Evolutionary conservation across 805 yeast species (phyloP).

Genomic region (Wickerhamomyces mucosus): DNA sequence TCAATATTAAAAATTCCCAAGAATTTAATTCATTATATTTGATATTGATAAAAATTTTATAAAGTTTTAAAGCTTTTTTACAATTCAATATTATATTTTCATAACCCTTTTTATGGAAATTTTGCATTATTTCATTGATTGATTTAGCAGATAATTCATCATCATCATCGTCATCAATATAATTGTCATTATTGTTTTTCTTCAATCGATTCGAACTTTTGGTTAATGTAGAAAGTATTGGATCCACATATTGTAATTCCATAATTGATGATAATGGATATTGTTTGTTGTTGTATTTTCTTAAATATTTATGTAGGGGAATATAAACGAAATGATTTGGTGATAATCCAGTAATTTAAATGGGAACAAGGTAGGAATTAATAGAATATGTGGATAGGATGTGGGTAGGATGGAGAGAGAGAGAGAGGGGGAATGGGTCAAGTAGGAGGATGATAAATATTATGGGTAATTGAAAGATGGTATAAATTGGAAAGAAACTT

Average conservation of each 20-base stretch:
- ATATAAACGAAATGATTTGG: not conserved
- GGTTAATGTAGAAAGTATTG: slow-evolving; percentile 8
- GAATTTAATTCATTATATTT: slow-evolving; percentile 19
- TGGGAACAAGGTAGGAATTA: not conserved
- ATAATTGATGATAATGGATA: not conserved
- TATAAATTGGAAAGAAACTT: too few species aligned
- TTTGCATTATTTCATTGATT: slow-evolving; percentile 6
- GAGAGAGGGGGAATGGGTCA: not conserved
- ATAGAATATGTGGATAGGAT: not conserved
- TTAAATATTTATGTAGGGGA: not conserved
- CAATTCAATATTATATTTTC: slow-evolving; percentile 17
- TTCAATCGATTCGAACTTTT: slow-evolving; percentile 5
- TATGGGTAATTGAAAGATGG: too few species aligned
- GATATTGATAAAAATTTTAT: slow-evolving; percentile 19
- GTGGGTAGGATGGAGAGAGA: too few species aligned
- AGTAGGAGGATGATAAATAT: too few species aligned
- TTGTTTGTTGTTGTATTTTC: not conserved
- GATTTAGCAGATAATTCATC: slow-evolving; percentile 2
- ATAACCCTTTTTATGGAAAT: slow-evolving; percentile 5
- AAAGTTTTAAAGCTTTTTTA: slow-evolving; percentile 17
- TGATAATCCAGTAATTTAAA: not conserved
- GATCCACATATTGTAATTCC: slow-evolving; percentile 9
- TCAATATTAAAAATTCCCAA: slow-evolving; percentile 24
- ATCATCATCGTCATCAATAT: not conserved
- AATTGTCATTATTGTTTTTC: too few species aligned